Percentiles rank a stretch among this genome's conserved stretches.
Evolutionary conservation across 2,329 filamentous ascomycete genomes (phyloP).

Genomic region (Metarhizium robertsii): DNA sequence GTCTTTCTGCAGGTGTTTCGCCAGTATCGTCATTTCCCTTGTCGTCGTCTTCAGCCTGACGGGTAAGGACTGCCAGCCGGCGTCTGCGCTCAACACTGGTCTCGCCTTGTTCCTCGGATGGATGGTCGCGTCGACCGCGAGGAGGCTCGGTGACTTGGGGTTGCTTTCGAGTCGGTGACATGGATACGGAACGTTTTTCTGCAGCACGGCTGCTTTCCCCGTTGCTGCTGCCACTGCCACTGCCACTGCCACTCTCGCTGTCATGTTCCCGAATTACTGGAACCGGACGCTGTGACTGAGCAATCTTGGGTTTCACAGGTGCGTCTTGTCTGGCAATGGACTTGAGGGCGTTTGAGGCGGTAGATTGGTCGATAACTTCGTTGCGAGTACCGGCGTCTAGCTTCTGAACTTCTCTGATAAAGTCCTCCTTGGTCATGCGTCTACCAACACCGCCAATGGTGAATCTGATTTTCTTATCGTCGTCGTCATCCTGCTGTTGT

Average conservation of each 20-base stretch:
- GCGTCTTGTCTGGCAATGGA: slow-evolving; percentile 35
- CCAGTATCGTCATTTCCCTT: slow-evolving; percentile 23
- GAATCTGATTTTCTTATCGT: slow-evolving; percentile 66
- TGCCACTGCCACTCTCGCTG: not conserved
- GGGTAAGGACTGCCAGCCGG: slow-evolving; percentile 45
- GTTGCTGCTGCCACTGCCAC: slow-evolving; percentile 4
- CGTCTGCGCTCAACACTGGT: slow-evolving; percentile 62
- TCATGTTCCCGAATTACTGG: slow-evolving; percentile 14
- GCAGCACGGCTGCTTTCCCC: slow-evolving; percentile 12
- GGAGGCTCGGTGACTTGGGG: not conserved
- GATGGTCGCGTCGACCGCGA: slow-evolving; percentile 1
- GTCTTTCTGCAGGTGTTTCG: slow-evolving; percentile 67
- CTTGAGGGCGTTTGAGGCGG: slow-evolving; percentile 38
- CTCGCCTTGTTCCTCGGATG: slow-evolving; percentile 35
- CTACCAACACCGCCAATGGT: slow-evolving; percentile 64
- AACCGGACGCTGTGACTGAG: slow-evolving; percentile 2
- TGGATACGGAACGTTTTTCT: slow-evolving; percentile 9
- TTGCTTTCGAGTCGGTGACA: slow-evolving; percentile 10
- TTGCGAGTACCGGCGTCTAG: slow-evolving; percentile 57
- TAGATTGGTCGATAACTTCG: slow-evolving; percentile 43
- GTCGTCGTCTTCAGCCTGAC: slow-evolving; percentile 23
- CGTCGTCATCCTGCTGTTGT: slow-evolving; percentile 35
- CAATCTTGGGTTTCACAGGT: not conserved
- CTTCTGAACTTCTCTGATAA: slow-evolving; percentile 63
- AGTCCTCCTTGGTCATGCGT: slow-evolving; percentile 73